These are phyloP conservation scores for Vigna unguiculata DNA, from an alignment of 306 rosid genomes.

Conservation along the genomic window DNA sequence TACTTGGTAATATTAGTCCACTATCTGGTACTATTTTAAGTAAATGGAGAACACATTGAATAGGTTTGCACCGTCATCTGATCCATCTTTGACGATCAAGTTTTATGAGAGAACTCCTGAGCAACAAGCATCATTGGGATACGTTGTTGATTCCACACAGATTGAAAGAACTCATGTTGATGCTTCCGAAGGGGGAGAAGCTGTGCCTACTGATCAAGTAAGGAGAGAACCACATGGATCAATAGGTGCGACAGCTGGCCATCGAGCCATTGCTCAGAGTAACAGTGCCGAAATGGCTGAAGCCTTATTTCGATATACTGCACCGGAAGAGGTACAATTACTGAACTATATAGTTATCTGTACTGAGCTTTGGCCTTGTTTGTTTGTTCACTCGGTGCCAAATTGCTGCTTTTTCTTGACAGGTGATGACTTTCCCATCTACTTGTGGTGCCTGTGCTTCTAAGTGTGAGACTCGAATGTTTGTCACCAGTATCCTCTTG, in stretches of 20 bases:
- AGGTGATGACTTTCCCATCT: conserved; percentile 99
- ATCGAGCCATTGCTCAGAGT: conserved; percentile 93
- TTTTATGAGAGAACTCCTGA: conserved; percentile 90
- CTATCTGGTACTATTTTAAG: conserved; percentile 32
- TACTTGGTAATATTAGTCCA: conserved; percentile 15
- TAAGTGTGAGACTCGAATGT: conserved; percentile 93
- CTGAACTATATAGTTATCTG: conserved; percentile 11
- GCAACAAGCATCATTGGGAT: conserved; percentile 87
- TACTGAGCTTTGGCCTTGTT: not conserved
- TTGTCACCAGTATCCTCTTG: conserved; percentile 84
- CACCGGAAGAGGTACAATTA: conserved; percentile 88
- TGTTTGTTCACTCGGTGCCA: conserved; percentile 12
- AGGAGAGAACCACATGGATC: conserved; percentile 79
- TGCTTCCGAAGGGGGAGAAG: conserved; percentile 56
- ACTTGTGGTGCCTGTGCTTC: conserved; percentile 84
- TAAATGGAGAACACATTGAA: conserved; percentile 23
- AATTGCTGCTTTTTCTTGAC: conserved; percentile 43
- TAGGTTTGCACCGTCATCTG: conserved; percentile 89
- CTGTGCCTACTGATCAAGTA: conserved; percentile 51
- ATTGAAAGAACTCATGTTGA: conserved; percentile 49
- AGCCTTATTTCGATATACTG: conserved; percentile 82
- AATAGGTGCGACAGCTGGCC: conserved; percentile 87
- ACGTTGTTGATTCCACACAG: conserved; percentile 63
- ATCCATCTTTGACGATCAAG: conserved; percentile 78
- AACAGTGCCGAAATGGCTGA: conserved; percentile 84